These are phyloP conservation scores for Aspergillus melleus DNA, from an alignment of 2,329 filamentous ascomycete genomes.

Conservation along the genomic window DNA sequence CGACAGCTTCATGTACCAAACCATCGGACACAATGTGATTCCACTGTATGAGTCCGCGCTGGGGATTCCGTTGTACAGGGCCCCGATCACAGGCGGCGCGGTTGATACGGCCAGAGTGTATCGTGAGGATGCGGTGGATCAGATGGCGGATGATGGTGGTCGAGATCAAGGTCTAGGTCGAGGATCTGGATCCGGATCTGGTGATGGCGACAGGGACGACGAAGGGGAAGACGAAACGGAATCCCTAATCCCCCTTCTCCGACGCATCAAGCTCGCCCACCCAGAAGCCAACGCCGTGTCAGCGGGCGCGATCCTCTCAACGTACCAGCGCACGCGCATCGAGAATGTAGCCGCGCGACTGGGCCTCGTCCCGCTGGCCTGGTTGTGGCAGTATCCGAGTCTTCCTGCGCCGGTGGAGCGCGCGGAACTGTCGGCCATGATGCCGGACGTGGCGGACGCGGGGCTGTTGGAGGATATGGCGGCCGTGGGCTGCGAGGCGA, in stretches of 20 bases:
- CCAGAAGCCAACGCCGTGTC: conserved; percentile 83
- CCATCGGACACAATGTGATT: conserved; percentile 83
- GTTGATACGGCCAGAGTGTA: conserved; percentile 75
- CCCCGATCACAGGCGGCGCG: conserved; percentile 70
- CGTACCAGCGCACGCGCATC: conserved; percentile 93
- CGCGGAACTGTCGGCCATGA: conserved; percentile 6
- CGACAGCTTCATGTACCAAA: conserved; percentile 99
- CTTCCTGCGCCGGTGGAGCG: conserved; percentile 56
- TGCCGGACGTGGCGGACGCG: conserved; percentile 26
- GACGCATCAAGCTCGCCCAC: conserved; percentile 64
- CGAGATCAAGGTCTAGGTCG: neutral
- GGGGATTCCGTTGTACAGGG: conserved; percentile 78
- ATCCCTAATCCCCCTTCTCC: conserved; percentile 75
- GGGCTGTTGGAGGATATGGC: conserved; percentile 79
- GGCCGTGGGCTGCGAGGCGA: conserved; percentile 73
- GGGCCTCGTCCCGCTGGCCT: conserved; percentile 79
- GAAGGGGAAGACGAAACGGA: conserved; percentile 78
- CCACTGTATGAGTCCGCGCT: conserved; percentile 81
- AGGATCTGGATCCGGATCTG: too few species aligned
- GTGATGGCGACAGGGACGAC: neutral
- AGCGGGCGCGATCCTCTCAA: conserved; percentile 89
- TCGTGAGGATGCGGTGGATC: conserved; percentile 27
- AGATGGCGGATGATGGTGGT: conserved; percentile 7
- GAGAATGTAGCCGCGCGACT: conserved; percentile 86
- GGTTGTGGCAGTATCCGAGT: conserved; percentile 85